Evolutionary conservation across 139 green algal species (phyloP), one percentile per base, ranked within the genome.

Genomic region (Micractinium sp.): DNA sequence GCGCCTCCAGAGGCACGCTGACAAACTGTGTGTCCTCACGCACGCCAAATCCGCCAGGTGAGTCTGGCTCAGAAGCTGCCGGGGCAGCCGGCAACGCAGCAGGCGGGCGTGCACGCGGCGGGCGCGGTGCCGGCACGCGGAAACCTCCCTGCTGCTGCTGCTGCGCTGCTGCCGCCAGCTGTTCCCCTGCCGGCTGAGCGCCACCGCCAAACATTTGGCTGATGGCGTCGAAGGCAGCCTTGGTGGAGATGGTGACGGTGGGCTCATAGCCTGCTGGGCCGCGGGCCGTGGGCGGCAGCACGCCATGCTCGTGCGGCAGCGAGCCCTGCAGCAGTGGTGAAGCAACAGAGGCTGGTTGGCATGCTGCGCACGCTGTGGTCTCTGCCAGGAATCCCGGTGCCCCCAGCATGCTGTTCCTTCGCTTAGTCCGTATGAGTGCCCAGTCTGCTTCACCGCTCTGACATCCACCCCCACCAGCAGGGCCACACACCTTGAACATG

Each of bases 161-260:
- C 1, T 27, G 39, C 56, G 80, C 80, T 25, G 82, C 63, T 79
- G 63, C 82, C 22, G 56, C 33, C 16, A n/a, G 81, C 56, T 60
- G 85, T 47, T 47, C 15, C n/a, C 61, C 63, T 36, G 61, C 56
- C 20, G 76, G 76, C 76, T 82, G 76, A 22, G 84, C 19, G 78
- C 19, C 15, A 77, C 41, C 47, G 25, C 61, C 89, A 89, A 96
- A 96, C 94, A 96, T 96, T 15, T 89, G 82, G 79, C 96, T 97
- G 14, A 97, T 87, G 0, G 93, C 90, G 1, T 93, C 92, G 31
- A 97, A 95, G 0, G 95, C 95, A 2, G 88, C 92, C 2, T 86
- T 88, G 0, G 95, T 97, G 74, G 86, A 90, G 35, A 97, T 90
- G 15, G 95, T 97, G 41, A 97, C 74, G 63, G 79, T 90, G 53